phyloP scores from a whole-genome alignment of 345 rosid species.

The Physaria fendleri region DNA sequence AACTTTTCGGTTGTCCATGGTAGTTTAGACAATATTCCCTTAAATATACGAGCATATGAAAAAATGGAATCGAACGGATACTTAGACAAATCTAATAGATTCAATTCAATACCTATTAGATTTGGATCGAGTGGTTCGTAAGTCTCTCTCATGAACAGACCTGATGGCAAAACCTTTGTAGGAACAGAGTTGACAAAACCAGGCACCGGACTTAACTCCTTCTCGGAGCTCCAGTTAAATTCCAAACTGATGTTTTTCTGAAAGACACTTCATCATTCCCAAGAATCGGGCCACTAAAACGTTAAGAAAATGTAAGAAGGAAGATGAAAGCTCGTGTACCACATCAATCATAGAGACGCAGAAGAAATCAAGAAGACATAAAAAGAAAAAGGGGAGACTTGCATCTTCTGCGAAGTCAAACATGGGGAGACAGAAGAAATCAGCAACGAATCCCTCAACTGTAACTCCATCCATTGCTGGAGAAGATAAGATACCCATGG shows the following conservation, averaged over 20 bases:
- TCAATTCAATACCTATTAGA: no score
- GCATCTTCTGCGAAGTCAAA: constrained; percentile 35
- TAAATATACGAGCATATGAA: no score
- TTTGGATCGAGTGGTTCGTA: no score
- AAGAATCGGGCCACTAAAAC: constrained; percentile 32
- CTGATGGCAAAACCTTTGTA: constrained; percentile 26
- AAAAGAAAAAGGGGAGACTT: constrained; percentile 40
- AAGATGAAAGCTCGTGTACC: constrained; percentile 28
- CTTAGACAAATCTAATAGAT: no score
- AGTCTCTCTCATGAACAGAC: constrained; percentile 24
- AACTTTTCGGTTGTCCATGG: no score
- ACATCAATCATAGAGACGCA: constrained; percentile 37
- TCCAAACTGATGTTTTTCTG: constrained; percentile 21
- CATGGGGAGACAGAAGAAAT: constrained; percentile 43
- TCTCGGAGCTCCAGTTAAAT: constrained; percentile 7
- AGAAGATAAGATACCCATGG: constrained; percentile 17
- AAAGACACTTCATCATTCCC: constrained; percentile 33
- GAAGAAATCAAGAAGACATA: constrained; percentile 47
- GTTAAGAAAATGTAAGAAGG: constrained; percentile 47
- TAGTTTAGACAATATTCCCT: no score
- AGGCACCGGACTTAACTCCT: constrained; percentile 11
- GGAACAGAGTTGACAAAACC: constrained; percentile 34
- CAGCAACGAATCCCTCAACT: constrained; percentile 38
- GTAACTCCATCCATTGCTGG: constrained; percentile 13
- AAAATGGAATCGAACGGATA: no score